Evolutionary conservation across 2,329 filamentous ascomycete genomes (phyloP), one percentile per base, ranked within the genome.

Genomic region (Aspergillus uvarum): DNA sequence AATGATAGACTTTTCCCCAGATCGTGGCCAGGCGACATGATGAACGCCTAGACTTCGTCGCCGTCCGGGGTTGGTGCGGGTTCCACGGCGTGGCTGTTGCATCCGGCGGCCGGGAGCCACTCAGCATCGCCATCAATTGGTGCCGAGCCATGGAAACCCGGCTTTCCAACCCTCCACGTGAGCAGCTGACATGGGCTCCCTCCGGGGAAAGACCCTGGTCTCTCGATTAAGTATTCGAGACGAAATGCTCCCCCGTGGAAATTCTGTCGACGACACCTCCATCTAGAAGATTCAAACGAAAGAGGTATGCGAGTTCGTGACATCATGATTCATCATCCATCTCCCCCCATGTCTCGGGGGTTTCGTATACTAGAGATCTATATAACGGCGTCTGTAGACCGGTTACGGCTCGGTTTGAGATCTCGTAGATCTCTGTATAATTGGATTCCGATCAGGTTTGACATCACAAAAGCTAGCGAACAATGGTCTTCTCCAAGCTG

Each of bases 1-100:
- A 54, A 54, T 47, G 26, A 22, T 54, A 47, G 52, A 48, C 38
- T 44, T 54, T 54, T 47, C 52, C 52, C 52, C 52, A 21, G 52
- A 54, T 54, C 52, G 24, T 22, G 14, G 47, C 52, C 52, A 24
- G 16, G 14, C 38, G 24, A 54, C 8, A 54, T 47, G 8, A 19
- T 10, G 35, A 32, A 31, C 31, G 42, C 24, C 6, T 54, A 31
- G 26, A 54, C 6, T 47, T 12, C 31, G 7, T 35, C 52, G 31
- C 14, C 14, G 42, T 35, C 29, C 42, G 52, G 38, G 6, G 31
- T 47, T 54, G 12, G 14, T 21, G 38, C 52, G 38, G 42, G 24
- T 22, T 32, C n/a, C 42, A 44, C 38, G 38, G 38, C 14, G 16
- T 44, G 14, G 38, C 42, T 31, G 52, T 47, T 54, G 32, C 38